Percentiles rank a stretch among this genome's conserved stretches.
Evolutionary conservation across 257 asterid species (phyloP).

Genomic region (Leonotis leonurus): DNA sequence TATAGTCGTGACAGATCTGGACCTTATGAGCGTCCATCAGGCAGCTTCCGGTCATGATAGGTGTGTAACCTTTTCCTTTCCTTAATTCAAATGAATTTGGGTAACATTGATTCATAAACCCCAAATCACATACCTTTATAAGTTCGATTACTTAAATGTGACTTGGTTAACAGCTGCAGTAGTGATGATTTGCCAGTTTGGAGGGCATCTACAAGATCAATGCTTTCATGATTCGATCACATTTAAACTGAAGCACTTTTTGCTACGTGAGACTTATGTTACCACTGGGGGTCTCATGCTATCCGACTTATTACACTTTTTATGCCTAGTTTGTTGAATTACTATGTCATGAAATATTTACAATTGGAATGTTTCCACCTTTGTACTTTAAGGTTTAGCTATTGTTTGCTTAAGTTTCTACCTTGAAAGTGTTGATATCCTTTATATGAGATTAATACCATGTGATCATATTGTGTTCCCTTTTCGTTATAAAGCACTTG

Average conservation of each 20-base stretch:
- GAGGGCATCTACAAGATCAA: slow-evolving; percentile 15
- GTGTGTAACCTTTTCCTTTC: background rate
- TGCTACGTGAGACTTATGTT: slow-evolving; percentile 19
- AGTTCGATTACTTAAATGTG: background rate
- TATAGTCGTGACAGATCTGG: slow-evolving; percentile 82
- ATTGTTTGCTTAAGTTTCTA: no score
- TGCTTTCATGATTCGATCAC: slow-evolving; percentile 10
- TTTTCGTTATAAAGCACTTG: no score
- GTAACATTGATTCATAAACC: background rate
- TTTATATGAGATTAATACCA: no score
- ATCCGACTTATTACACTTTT: no score
- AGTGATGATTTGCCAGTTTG: background rate
- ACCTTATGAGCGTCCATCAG: slow-evolving; percentile 76
- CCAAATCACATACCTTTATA: background rate
- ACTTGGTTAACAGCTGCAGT: slow-evolving; percentile 2
- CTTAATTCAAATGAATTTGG: background rate
- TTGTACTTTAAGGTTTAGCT: no score
- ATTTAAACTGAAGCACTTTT: slow-evolving; percentile 8
- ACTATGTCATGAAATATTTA: no score
- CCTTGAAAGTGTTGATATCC: no score
- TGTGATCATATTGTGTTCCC: no score
- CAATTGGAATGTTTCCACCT: no score
- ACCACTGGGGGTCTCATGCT: no score
- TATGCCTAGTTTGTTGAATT: no score
- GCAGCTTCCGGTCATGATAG: slow-evolving; percentile 38